These are phyloP conservation scores for Coemansia sp. DNA, from an alignment of 192 early-diverging fungal species.

Conservation along the genomic window DNA sequence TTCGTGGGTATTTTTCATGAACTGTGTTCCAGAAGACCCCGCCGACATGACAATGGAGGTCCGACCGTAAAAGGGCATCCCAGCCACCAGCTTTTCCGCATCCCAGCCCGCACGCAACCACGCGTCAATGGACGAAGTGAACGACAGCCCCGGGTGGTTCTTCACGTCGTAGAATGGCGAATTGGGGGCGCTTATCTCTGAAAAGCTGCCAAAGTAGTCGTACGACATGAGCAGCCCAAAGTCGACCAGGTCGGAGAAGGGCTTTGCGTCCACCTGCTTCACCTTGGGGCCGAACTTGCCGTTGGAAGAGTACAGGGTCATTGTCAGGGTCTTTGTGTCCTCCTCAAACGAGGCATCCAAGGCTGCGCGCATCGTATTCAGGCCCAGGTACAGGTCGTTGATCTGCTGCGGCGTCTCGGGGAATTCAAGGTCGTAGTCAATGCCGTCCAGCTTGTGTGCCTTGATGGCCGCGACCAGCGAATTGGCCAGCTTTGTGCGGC, in stretches of 20 bases:
- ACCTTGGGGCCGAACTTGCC: slow-evolving; percentile 51
- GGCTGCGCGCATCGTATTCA: slow-evolving; percentile 51
- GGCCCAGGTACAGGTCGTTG: slow-evolving; percentile 51
- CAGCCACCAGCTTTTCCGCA: slow-evolving; percentile 55
- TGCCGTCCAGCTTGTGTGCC: slow-evolving; percentile 52
- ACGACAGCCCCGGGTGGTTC: slow-evolving; percentile 37
- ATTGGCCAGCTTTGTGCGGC: slow-evolving; percentile 27
- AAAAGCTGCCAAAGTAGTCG: slow-evolving; percentile 59
- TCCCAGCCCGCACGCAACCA: slow-evolving; percentile 58
- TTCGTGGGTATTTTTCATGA: slow-evolving; percentile 27
- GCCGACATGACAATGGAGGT: slow-evolving; percentile 15
- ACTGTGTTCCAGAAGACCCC: slow-evolving; percentile 9
- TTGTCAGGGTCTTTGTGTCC: slow-evolving; percentile 52
- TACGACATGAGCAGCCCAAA: slow-evolving; percentile 70
- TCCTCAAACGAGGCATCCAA: slow-evolving; percentile 49
- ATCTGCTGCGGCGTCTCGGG: slow-evolving; percentile 55
- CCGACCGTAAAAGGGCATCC: slow-evolving; percentile 62
- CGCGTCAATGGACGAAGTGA: slow-evolving; percentile 44
- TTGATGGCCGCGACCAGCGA: slow-evolving; percentile 38
- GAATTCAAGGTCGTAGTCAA: slow-evolving; percentile 62
- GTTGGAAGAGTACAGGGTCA: slow-evolving; percentile 53
- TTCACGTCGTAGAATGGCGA: slow-evolving; percentile 47
- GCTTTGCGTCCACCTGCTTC: slow-evolving; percentile 49
- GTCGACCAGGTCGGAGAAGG: slow-evolving; percentile 57
- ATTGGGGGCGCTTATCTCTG: slow-evolving; percentile 48